Evolutionary conservation across 2,329 filamentous ascomycete genomes (phyloP).

Genomic region (Fusarium decemcellulare): DNA sequence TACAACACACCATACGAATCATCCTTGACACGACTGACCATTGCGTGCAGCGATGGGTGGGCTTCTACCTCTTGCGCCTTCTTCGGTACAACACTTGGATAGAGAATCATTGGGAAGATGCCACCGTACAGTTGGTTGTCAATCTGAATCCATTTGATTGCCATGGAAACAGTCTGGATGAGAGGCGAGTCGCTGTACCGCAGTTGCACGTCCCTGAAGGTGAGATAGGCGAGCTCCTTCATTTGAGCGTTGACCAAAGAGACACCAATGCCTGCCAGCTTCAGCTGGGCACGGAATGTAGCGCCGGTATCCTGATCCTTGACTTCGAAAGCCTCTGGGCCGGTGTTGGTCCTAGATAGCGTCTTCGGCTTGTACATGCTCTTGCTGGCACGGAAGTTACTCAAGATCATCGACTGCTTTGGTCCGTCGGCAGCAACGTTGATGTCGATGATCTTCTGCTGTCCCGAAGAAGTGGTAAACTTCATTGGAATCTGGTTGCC

Average conservation of each 20-base stretch:
- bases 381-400: conserved; percentile 93
- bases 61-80: conserved; percentile 96
- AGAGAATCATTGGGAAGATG: conserved; percentile 97
- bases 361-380: conserved; percentile 83
- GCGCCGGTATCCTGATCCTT: conserved; percentile 91
- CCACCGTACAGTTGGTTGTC: conserved; percentile 99
- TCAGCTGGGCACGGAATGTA: conserved; percentile 90
- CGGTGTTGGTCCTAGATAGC: conserved; percentile 62
- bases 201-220: conserved; percentile 90
- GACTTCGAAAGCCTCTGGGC: conserved; percentile 83
- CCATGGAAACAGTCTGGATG: conserved; percentile 91
- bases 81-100: conserved; percentile 98
- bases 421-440: conserved; percentile 96
- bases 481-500: conserved; percentile 97
- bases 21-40: conserved; percentile 95
- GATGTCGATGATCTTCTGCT: conserved; percentile 93
- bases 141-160: conserved; percentile 98
- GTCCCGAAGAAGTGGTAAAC: conserved; percentile 76
- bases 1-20: conserved; percentile 98
- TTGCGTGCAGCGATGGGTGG: conserved; percentile 93
- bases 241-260: conserved; percentile 94
- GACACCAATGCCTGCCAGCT: conserved; percentile 90
- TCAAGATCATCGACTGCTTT: conserved; percentile 93
- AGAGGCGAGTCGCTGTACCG: conserved; percentile 94
- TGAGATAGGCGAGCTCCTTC: conserved; percentile 93